Base-by-base conservation (phyloP, 371 early-diverging fungal genomes). In the Haplosporangium sp. region DNA sequence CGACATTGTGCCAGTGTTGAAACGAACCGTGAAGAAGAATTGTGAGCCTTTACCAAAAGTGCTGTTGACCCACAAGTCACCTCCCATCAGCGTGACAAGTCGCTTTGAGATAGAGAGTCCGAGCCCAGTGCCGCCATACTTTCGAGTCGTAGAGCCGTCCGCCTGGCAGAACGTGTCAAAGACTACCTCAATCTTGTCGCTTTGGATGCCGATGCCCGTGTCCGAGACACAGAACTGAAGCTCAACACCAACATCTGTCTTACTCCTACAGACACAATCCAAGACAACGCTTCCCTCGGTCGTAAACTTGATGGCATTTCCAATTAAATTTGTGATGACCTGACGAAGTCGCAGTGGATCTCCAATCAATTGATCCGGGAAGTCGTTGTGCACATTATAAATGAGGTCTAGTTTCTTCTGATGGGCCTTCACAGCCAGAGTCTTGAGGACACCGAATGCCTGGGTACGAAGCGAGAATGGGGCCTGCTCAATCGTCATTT, bases 251-350 rank as follows among this genome's bases (percentile, higher is more conserved):
- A 83, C 81, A 47, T 76, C 82, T 10, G 83, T 61, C 55, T 74
- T 63, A 67, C 66, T 60, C 55, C 65, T 70, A 59, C 83, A 73
- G 10, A 80, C 73, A 18, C 85, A 87, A 45, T 83, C 82, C 8
- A 90, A 73, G 2, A 86, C 82, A 6, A 93, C 88, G 42, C 85
- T 85, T 37, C 94, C 95, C 51, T 87, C 81, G 0, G 87, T 88
- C 18, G 95, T 94, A 61, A 95, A 95, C 80, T 95, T 94, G 68
- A 95, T 86, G n/a, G 96, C 93, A 69, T 95, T 93, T 51, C 92
- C 92, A 23, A 93, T 91, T n/a, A 95, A 79, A 59, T 95, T 93
- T 14, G 92, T 94, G 64, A 95, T 87, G 21, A 95, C 89, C 76
- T 95, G 95, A 42, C 89, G 83, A 29, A 94, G 74, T 23, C 95